Evolutionary conservation across 306 rosid genomes (phyloP), one percentile per base, ranked within the genome.

Genomic region (Gleditsia sinensis): DNA sequence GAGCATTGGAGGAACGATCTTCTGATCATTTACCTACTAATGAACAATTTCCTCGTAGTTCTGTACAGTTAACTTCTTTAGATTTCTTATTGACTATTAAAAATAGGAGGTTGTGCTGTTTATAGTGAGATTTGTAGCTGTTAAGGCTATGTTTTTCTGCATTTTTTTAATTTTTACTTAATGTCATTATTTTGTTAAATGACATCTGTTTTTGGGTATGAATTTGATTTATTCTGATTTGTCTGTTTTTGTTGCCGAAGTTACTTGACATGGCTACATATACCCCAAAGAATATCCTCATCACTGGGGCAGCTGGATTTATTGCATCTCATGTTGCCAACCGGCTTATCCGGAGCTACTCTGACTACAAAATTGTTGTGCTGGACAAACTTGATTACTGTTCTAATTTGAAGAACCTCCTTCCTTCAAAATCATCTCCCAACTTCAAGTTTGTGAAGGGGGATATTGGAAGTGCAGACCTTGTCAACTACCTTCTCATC

Each of bases 361-460:
- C 97, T 0, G 83, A 74, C 39, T 92, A 92, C 86, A 92, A 92
- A 71, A 92, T 92, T 60, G 97, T 90, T 71, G 96, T 92, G 37
- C 96, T 92, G 13, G 97, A 92, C 90, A 92, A 92, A 82, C 97
- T 92, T 66, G 97, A 92, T 86, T 92, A 92, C 75, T 92, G 96
- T 78, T 92, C 97, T 13, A 88, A 86, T 82, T 85, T 90, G 81
- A 92, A 92, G 77, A 92, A 92, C 59, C 92, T 92, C 46, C 69
- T 83, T 62, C 97, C 97, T 67, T 92, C 96, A 21, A 86, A 78
- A 60, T 79, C 94, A 48, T 90, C 92, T 17, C 92, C 90, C 9
- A 92, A 90, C 74, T 88, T 92, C 84, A 92, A 90, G 90, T 92
- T 92, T 72, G 96, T 92, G 49, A 92, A 92, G 88, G 97, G 97